phyloP scores from a whole-genome alignment of 495 filamentous ascomycete genomes.

The Penicillium turbatum region DNA sequence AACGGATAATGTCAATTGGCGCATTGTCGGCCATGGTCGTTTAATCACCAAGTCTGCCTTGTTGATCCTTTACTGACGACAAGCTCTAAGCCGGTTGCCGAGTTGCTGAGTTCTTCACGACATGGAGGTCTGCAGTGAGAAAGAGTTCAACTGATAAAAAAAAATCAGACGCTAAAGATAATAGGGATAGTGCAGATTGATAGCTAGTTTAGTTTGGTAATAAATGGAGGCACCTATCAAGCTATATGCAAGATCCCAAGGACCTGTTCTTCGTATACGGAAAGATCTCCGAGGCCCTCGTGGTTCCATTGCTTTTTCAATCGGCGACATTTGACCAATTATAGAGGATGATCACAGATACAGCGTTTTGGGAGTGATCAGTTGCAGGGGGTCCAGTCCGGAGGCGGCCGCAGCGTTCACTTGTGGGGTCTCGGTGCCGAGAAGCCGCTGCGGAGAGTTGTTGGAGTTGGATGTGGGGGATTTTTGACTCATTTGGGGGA shows the following conservation, averaged over 20 bases:
- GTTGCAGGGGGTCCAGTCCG: not conserved
- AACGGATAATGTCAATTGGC: conserved; percentile 35
- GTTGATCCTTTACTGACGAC: not conserved
- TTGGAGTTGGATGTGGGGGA: not conserved
- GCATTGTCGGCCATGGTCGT: conserved; percentile 34
- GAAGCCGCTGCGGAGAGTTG: conserved; percentile 21
- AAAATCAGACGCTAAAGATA: not conserved
- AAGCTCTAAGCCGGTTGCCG: too few relatives aligned
- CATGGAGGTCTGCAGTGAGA: conserved; percentile 6
- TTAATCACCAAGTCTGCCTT: not conserved
- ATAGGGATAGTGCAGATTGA: not conserved
- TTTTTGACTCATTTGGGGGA: not conserved
- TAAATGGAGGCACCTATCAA: conserved; percentile 3
- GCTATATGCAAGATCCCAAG: not conserved
- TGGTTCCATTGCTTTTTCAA: not conserved
- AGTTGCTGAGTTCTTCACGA: conserved; percentile 18
- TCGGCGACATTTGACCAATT: conserved; percentile 16
- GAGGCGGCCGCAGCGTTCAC: not conserved
- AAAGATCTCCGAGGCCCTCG: conserved; percentile 6
- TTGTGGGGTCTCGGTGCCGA: conserved; percentile 22
- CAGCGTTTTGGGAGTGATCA: not conserved
- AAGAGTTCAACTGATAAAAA: not conserved
- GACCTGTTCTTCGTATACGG: not conserved
- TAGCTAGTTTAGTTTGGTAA: not conserved
- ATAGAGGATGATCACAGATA: not conserved